A percentile compares a stretch with the other conserved stretches of the same genome.
Conservation (phyloP, 805 yeast genomes). For the Candida xyloterini region DNA sequence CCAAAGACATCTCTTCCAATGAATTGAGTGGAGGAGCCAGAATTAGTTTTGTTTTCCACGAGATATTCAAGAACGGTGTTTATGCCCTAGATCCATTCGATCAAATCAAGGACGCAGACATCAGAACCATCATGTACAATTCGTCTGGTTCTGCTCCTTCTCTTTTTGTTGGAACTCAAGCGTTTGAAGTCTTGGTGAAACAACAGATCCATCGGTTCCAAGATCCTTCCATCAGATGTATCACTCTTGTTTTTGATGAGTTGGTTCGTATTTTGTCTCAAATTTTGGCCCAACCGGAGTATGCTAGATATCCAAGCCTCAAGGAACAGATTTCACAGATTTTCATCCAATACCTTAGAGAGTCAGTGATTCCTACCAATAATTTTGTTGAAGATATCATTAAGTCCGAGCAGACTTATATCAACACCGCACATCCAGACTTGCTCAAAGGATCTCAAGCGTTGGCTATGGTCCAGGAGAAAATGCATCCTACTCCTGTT, state of each 20-base stretch:
- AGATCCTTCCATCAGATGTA: conserved; percentile 88
- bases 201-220: conserved; percentile 92
- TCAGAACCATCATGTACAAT: conserved; percentile 94
- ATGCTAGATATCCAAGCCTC: conserved; percentile 84
- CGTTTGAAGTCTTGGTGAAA: conserved; percentile 92
- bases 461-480: conserved; percentile 88
- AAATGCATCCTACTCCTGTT: conserved; percentile 73
- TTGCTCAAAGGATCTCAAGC: conserved; percentile 93
- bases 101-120: conserved; percentile 92
- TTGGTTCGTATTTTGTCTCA: conserved; percentile 85
- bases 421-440: conserved; percentile 97
- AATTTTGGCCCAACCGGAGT: conserved; percentile 76
- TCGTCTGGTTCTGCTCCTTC: conserved; percentile 97
- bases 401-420: conserved; percentile 84
- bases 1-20: conserved; percentile 80
- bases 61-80: conserved; percentile 89
- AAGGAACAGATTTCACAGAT: conserved; percentile 81
- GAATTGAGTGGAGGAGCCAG: conserved; percentile 98
- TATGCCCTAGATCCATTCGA: conserved; percentile 93
- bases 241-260: conserved; percentile 89
- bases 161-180: conserved; percentile 93
- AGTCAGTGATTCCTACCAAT: conserved; percentile 79
- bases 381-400: conserved; percentile 82
- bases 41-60: conserved; percentile 94
- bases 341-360: conserved; percentile 77